Base-by-base conservation (phyloP, 495 filamentous ascomycete species). In the Immersiella caudata region DNA sequence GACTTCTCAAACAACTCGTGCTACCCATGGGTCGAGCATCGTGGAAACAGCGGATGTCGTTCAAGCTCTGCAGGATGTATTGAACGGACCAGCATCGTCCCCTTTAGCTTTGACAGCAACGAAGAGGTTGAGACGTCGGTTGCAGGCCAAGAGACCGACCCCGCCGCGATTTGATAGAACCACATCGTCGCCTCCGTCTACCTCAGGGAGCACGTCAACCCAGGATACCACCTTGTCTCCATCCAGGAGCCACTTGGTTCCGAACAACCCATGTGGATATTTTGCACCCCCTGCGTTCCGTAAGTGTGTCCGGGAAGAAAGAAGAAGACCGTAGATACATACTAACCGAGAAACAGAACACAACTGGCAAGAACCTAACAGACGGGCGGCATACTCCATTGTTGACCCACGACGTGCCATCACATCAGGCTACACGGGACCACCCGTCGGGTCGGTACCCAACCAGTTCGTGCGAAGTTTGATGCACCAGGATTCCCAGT, bases 191-290 rank as follows among this genome's bases (percentile, higher is more conserved):
- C 40, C 16, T 46, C 16, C 40, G 11, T 46, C 40, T 2, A 18
- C 40, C 11, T 14, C 40, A 46, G 40, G 11, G 2, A 46, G 40
- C 11, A 46, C 40, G 40, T 2, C 40, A 18, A 14, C 40, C 40
- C 27, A 54, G 25, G 49, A 46, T 16, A 20, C 26, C 29, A 29
- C 6, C 40, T 11, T 55, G 21, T 24, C 22, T n/a, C 21, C 52
- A n/a, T 14, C 52, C 14, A 29, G 58, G 33, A 50, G 57, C 50
- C 68, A 67, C 36, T 40, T 74, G 26, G 18, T 62, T n/a, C 72
- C 70, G 5, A 36, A 67, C 63, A 72, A 64, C 33, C 70, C 65
- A 6, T 27, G 65, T 60, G 72, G 70, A 21, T 75, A 73, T 29
- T 67, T 35, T 9, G 22, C 27, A 4, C 68, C 73, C 2, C 65